Base-by-base conservation (phyloP, 768 basidiomycete genomes). In the Rhodotorula graminis region DNA sequence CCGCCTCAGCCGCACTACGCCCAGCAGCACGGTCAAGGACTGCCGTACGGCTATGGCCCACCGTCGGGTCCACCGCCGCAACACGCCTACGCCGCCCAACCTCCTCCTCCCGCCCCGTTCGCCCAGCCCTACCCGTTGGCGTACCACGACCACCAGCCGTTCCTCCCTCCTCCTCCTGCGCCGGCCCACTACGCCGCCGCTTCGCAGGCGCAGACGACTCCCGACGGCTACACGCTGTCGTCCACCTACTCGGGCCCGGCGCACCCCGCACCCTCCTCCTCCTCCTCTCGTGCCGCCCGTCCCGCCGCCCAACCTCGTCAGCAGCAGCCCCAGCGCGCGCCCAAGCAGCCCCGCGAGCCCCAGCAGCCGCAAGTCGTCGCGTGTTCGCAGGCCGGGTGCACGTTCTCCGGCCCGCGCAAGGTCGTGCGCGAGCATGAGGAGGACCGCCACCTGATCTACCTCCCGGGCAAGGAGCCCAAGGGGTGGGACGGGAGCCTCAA, bases 401-500 rank as follows among this genome's bases (percentile, higher is more conserved):
- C 72, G 31, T 82, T 80, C 47, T 78, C 80, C 4, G 81, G 81
- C 37, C 60, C 77, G 12, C 77, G 76, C 23, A 78, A 79, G 31
- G 72, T 78, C 7, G 81, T 82, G 0, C 65, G 76, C 59, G 76
- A 80, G 29, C 82, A 82, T 69, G 81, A 82, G 64, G 80, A 79
- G 53, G 82, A 82, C 71, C 67, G 82, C 18, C 82, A 82, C 69
- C 42, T 82, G 61, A 80, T 82, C 50, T 81, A 79, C 56, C 76
- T 73, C 49, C 69, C 76, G n/a, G 80, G 79, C 2, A 70, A 71
- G 42, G 72, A 74, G 61, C 69, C 77, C 16, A 80, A 81, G 67
- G 64, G 75, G 16, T 80, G 79, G 65, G 61, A 52, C 9, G 70
- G 65, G 15, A 69, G 64, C 23, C 53, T 73, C 50, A 77, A 78